Evolutionary conservation across 495 filamentous ascomycete genomes (phyloP).

Genomic region (Penicillium mononematosum): DNA sequence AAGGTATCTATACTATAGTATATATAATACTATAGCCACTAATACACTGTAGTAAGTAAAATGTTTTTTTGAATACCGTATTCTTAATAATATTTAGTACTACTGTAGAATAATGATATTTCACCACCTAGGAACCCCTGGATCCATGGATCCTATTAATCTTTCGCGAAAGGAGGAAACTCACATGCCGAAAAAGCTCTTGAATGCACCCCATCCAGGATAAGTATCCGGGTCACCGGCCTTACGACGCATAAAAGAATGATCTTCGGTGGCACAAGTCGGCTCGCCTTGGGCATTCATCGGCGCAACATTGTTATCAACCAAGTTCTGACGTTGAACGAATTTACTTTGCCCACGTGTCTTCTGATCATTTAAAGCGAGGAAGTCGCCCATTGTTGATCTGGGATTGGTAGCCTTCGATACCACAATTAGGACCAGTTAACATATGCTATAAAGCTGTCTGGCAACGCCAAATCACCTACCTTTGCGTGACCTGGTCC

Average conservation of each 20-base stretch:
- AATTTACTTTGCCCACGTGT: conserved; percentile 26
- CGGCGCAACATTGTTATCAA: neutral
- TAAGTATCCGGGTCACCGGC: conserved; percentile 35
- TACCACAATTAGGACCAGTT: neutral
- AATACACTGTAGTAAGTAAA: too few relatives aligned
- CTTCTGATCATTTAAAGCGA: conserved; percentile 38
- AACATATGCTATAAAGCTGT: neutral
- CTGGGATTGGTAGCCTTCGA: conserved; percentile 25
- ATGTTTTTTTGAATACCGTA: too few relatives aligned
- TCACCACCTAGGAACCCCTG: too few relatives aligned
- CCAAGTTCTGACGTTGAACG: conserved; percentile 19
- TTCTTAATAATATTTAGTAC: too few relatives aligned
- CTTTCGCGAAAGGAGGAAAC: conserved; percentile 2
- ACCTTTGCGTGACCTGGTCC: conserved; percentile 33
- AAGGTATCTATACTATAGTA: too few relatives aligned
- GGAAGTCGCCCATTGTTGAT: conserved; percentile 31
- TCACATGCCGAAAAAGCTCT: conserved; percentile 25
- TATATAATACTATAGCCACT: too few relatives aligned
- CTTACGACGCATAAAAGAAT: conserved; percentile 36
- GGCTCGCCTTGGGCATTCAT: conserved; percentile 16
- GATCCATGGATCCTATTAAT: too few relatives aligned
- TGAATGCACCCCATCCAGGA: conserved; percentile 36
- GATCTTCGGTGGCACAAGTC: conserved; percentile 37
- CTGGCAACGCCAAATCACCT: neutral
- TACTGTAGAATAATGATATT: too few relatives aligned